Base-by-base conservation (phyloP, 495 filamentous ascomycete species). In the Chaetomium fimeti region DNA sequence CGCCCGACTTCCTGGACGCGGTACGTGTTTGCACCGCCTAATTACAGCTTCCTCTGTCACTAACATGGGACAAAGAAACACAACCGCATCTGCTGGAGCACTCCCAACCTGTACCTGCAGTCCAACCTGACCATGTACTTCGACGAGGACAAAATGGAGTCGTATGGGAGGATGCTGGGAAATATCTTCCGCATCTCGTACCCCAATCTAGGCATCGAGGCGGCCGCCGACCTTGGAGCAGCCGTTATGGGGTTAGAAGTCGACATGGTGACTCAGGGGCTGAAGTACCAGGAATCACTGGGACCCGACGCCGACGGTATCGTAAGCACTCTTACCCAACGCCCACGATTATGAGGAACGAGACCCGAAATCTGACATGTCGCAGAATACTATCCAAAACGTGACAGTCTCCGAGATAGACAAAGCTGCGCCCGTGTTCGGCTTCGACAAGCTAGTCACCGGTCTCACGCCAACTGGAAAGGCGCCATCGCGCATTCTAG, bases 121-220 rank as follows among this genome's bases (percentile, higher is more conserved):
- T 1, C 11, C 7, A 57, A 66, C n/a, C 36, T 25, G 3, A 28
- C 49, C 63, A 57, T 22, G 65, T 62, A 72, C 61, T 64, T 53
- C 70, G 86, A 91, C 57, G 82, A 84, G 3, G 76, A 86, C 49
- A 83, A 86, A 0, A 79, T 78, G 29, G 73, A 85, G 32, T 84
- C 87, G 49, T 65, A 68, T 27, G 18, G 25, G 0, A 2, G 20
- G 1, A 9, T 0, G 8, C 53, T 68, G 11, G 57, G 36, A 12
- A 4, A 11, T 0, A n/a, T 53, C n/a, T 68, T 68, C 22, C 3
- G 9, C 8, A 7, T 49, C 15, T 45, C 32, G 25, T 47, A 43
- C n/a, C 52, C 58, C 28, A 45, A 62, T n/a, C 22, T 66, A 7
- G 22, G 36, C 61, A 32, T 59, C 42, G n/a, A 60, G 5, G 16